Evolutionary conservation across 2,329 filamentous ascomycete genomes (phyloP).

Genomic region (Trichoderma aggressivum): DNA sequence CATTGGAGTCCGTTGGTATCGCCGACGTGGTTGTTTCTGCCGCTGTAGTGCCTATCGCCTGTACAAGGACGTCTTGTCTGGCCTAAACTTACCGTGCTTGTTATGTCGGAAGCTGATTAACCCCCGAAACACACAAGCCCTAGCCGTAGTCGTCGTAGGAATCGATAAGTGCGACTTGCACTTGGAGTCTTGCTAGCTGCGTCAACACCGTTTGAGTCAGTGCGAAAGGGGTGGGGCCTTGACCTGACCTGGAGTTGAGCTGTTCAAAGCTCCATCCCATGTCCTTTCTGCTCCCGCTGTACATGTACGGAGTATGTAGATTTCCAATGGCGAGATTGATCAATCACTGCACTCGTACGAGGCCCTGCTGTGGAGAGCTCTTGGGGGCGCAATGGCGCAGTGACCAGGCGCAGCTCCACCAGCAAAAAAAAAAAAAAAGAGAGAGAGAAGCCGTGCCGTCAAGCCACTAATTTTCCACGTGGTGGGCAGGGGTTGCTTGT

Average conservation of each 20-base stretch:
- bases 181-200: background rate
- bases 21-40: background rate
- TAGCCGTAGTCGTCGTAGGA: background rate
- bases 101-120: slow-evolving; percentile 1
- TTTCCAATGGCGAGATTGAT: background rate
- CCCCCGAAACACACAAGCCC: background rate
- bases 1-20: background rate
- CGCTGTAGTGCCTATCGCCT: background rate
- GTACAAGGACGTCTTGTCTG: background rate
- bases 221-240: background rate
- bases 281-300: background rate
- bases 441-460: slow-evolving; percentile 1
- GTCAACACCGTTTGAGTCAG: background rate
- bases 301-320: background rate
- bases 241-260: background rate
- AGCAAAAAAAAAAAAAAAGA: background rate
- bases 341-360: background rate
- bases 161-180: background rate
- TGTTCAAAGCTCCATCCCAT: background rate
- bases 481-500: slow-evolving; percentile 16
- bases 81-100: background rate
- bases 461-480: slow-evolving; percentile 19
- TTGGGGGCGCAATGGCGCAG: background rate
- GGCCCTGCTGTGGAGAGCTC: background rate
- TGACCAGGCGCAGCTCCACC: slow-evolving; percentile 3